Evolutionary conservation across 1,284 basidiomycete genomes (phyloP).

Genomic region (Cutaneotrichosporon cyanovorans): DNA sequence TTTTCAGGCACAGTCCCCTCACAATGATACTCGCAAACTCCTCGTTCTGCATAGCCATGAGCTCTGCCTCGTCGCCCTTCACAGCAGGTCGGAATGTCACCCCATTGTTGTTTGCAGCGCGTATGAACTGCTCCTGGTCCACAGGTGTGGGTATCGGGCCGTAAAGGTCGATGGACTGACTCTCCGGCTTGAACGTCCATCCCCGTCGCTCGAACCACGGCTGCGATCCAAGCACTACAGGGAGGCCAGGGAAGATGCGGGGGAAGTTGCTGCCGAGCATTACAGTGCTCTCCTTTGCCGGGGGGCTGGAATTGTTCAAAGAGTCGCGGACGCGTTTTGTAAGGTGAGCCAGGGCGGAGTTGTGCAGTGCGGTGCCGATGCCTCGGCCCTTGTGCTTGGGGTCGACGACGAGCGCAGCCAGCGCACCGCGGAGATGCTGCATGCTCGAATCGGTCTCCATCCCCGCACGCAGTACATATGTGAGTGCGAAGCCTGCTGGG

Average conservation of each 20-base stretch:
- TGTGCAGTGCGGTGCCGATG: constrained; percentile 16
- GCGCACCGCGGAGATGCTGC: constrained; percentile 17
- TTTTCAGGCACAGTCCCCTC: too few species aligned
- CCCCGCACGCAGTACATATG: constrained; percentile 13
- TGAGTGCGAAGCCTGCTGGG: constrained; percentile 15
- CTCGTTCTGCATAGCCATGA: constrained; percentile 17
- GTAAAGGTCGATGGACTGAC: constrained; percentile 10
- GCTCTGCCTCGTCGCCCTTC: constrained; percentile 6
- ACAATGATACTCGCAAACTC: constrained; percentile 18
- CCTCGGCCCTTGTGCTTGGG: constrained; percentile 12
- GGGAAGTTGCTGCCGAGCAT: constrained; percentile 25
- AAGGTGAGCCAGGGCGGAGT: constrained; percentile 12
- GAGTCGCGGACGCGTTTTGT: constrained; percentile 2
- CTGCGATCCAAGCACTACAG: too few species aligned
- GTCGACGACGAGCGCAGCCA: constrained; percentile 14
- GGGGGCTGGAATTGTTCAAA: constrained; percentile 5
- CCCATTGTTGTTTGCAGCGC: constrained; percentile 7
- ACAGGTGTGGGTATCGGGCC: constrained; percentile 1
- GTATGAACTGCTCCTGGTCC: constrained; percentile 7
- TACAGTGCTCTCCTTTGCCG: constrained; percentile 4
- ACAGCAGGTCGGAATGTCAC: constrained; percentile 14
- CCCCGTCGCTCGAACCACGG: constrained; percentile 17
- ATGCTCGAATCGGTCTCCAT: constrained; percentile 1
- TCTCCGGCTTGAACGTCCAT: constrained; percentile 9
- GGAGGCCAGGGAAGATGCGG: constrained; percentile 25